Evolutionary conservation across 2,329 filamentous ascomycete species (phyloP).

Genomic region (Calcarisporium arbuscula): DNA sequence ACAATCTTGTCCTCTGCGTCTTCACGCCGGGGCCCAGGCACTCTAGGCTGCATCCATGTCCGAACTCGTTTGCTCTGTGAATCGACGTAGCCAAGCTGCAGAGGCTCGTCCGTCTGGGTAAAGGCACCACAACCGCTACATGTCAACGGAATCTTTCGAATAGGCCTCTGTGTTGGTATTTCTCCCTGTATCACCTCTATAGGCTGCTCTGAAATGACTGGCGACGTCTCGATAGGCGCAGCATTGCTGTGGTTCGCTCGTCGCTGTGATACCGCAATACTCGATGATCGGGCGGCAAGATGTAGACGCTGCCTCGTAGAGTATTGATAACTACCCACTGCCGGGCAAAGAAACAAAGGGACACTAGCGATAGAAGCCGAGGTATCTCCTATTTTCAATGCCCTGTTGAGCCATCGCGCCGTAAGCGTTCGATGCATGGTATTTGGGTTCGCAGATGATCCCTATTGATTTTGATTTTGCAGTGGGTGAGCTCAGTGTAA

Average conservation of each 20-base stretch:
- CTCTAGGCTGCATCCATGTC: slow-evolving; percentile 32
- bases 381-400: slow-evolving; percentile 34
- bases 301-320: no score
- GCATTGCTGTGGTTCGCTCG: slow-evolving; percentile 22
- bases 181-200: no score
- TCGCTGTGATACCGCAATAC: slow-evolving; percentile 10
- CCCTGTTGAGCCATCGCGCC: slow-evolving; percentile 35
- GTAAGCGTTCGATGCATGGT: slow-evolving; percentile 39
- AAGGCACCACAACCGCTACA: slow-evolving; percentile 62
- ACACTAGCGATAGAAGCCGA: slow-evolving; percentile 30
- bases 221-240: no score
- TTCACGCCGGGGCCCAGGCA: slow-evolving; percentile 9
- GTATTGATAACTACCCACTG: no score
- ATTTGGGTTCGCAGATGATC: not conserved
- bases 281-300: no score
- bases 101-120: slow-evolving; percentile 46
- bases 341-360: slow-evolving; percentile 43
- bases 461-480: not conserved
- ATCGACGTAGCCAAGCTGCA: slow-evolving; percentile 52
- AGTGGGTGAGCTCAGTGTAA: slow-evolving; percentile 3
- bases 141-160: slow-evolving; percentile 42
- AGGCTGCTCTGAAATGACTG: not conserved
- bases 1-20: slow-evolving; percentile 40
- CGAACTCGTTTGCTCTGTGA: slow-evolving; percentile 43
- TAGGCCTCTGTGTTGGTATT: not conserved